phyloP scores from a whole-genome alignment of 2,329 filamentous ascomycete species.

The Monilinia vaccinii-corymbosi region DNA sequence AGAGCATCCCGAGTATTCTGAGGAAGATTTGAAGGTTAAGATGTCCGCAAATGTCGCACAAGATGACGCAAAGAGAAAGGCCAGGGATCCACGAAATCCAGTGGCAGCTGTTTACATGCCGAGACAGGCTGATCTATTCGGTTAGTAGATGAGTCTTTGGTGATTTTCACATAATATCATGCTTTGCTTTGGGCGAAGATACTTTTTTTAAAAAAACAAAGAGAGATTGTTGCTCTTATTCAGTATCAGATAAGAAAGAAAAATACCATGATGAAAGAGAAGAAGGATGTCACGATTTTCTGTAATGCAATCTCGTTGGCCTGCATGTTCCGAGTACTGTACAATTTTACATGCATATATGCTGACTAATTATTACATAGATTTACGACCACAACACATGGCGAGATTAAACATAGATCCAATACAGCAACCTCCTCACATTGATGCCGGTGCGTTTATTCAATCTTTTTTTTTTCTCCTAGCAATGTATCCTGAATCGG shows the following conservation, averaged over 20 bases:
- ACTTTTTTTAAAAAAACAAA: too few relatives aligned
- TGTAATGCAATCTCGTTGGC: not conserved
- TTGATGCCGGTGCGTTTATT: too few relatives aligned
- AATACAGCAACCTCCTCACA: too few relatives aligned
- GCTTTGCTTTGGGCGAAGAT: not conserved
- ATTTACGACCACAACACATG: too few relatives aligned
- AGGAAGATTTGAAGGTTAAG: constrained; percentile 48
- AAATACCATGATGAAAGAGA: not conserved
- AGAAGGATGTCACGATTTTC: not conserved
- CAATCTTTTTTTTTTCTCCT: too few relatives aligned
- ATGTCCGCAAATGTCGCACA: constrained; percentile 44
- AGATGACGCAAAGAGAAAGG: constrained; percentile 31
- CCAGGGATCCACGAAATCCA: constrained; percentile 4
- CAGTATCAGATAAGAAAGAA: not conserved
- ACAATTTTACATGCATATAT: not conserved
- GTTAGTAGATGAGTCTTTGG: not conserved
- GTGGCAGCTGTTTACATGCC: not conserved
- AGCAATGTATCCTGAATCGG: too few relatives aligned
- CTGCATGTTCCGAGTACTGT: not conserved
- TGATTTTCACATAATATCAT: not conserved
- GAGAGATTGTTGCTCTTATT: not conserved
- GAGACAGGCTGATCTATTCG: not conserved
- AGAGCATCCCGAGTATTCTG: constrained; percentile 52
- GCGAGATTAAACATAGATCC: too few relatives aligned
- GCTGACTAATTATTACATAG: not conserved